Conservation (phyloP, 2,329 filamentous ascomycete genomes). For the Epichloe festucae region DNA sequence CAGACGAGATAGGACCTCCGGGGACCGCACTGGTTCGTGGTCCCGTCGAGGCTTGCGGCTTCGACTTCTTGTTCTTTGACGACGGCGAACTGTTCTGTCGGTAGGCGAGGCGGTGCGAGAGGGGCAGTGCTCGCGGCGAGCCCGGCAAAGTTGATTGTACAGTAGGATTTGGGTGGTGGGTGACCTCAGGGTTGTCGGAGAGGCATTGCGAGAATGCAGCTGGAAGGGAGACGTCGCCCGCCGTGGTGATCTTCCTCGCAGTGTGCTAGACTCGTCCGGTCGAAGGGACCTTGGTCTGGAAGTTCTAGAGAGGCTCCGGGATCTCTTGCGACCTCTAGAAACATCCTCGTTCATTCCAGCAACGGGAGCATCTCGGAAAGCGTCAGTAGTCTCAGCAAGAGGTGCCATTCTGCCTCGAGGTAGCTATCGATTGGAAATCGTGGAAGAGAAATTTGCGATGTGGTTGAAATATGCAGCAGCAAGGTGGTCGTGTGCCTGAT, state of each 20-base stretch:
- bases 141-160: constrained; percentile 26
- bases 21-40: constrained; percentile 15
- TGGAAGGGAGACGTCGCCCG: constrained; percentile 25
- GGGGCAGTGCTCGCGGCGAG: constrained; percentile 31
- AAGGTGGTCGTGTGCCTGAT: neutral
- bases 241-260: constrained; percentile 27
- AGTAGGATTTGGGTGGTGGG: constrained; percentile 29
- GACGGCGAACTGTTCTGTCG: constrained; percentile 21
- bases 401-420: constrained; percentile 12
- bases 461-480: neutral
- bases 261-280: constrained; percentile 28
- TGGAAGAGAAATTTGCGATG: neutral
- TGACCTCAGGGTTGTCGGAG: constrained; percentile 21
- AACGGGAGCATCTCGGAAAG: constrained; percentile 13
- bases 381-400: constrained; percentile 10
- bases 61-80: constrained; percentile 26
- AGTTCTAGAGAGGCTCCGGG: constrained; percentile 23
- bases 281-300: constrained; percentile 18
- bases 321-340: constrained; percentile 26
- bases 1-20: constrained; percentile 20
- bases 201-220: constrained; percentile 20
- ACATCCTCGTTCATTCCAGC: constrained; percentile 12
- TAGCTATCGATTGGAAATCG: too few species aligned
- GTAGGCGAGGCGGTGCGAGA: constrained; percentile 24
- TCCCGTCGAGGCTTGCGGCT: constrained; percentile 22